These are phyloP conservation scores for Periglandula ipomoeae DNA, from an alignment of 2,329 filamentous ascomycete genomes.

Conservation along the genomic window DNA sequence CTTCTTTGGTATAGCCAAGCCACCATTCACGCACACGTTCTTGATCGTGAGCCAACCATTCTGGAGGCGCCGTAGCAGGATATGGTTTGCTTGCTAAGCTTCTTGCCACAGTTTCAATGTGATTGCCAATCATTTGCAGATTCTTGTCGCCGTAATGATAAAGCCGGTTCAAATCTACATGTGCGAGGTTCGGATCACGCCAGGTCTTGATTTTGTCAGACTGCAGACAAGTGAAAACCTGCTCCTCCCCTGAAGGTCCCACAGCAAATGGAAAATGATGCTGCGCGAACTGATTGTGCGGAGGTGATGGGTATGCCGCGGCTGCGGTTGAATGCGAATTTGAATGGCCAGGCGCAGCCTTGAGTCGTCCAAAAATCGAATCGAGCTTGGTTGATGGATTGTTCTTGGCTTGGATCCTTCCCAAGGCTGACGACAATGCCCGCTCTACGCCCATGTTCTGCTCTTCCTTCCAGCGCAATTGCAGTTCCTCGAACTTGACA, in stretches of 20 bases:
- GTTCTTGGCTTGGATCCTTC: constrained; percentile 31
- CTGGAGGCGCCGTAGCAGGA: constrained; percentile 41
- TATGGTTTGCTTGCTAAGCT: constrained; percentile 36
- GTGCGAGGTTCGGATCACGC: constrained; percentile 30
- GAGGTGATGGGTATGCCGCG: neutral
- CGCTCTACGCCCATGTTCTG: constrained; percentile 33
- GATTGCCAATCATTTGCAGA: constrained; percentile 32
- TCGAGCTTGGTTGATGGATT: constrained; percentile 28
- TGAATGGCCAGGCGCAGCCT: constrained; percentile 9
- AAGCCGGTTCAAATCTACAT: constrained; percentile 21
- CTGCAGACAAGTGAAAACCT: constrained; percentile 32
- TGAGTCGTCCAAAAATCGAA: constrained; percentile 29
- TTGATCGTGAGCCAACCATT: constrained; percentile 38
- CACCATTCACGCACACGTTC: constrained; percentile 44
- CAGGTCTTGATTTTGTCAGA: constrained; percentile 36
- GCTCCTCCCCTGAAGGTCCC: constrained; percentile 28
- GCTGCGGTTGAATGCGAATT: constrained; percentile 7
- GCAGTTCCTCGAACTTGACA: constrained; percentile 37
- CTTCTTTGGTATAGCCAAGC: constrained; percentile 35
- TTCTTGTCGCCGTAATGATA: constrained; percentile 33
- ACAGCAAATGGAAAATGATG: constrained; percentile 21
- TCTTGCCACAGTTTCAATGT: constrained; percentile 33
- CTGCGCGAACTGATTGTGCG: constrained; percentile 1
- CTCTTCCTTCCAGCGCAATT: constrained; percentile 38
- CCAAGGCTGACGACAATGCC: constrained; percentile 33